Evolutionary conservation across 768 basidiomycete species (phyloP), one percentile per base, ranked within the genome.

Genomic region (Mycena vulgaris): DNA sequence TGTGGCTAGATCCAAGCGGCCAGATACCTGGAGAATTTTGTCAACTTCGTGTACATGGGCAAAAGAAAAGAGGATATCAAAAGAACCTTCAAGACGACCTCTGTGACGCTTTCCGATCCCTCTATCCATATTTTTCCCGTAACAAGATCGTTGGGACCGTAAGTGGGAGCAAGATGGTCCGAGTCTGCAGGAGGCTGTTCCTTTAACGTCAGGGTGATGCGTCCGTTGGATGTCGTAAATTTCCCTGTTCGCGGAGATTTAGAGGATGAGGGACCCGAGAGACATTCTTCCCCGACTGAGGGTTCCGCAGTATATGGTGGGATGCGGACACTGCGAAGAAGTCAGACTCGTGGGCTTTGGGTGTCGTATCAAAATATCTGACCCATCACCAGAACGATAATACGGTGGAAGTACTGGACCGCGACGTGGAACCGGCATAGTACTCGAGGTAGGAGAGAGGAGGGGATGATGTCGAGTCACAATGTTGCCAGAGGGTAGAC

Each of bases 31-130:
- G 45, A 33, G 11, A 16, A n/a, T n/a, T n/a, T n/a, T n/a, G n/a
- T n/a, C n/a, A n/a, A n/a, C n/a, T n/a, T n/a, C n/a, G n/a, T n/a
- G n/a, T n/a, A n/a, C n/a, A n/a, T n/a, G n/a, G n/a, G n/a, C n/a
- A n/a, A n/a, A n/a, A n/a, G n/a, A n/a, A n/a, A n/a, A n/a, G n/a
- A n/a, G n/a, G n/a, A n/a, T n/a, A n/a, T n/a, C n/a, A n/a, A n/a
- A n/a, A n/a, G n/a, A n/a, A 80, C 80, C 72, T 77, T 78, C 31
- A 79, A 53, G 2, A 69, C 45, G 28, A 81, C 75, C 16, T 75
- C 66, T 1, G 68, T 68, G 3, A 79, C 73, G 33, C 64, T 69
- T 17, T 69, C 68, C 1, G 66, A 64, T 11, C 49, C 40, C 37
- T 73, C 69, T 14, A 71, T 74, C n/a, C 75, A 57, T 2, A 82